phyloP scores from a whole-genome alignment of 228 moss, liverwort and hornwort genomes.

The Sphagnum fallax region DNA sequence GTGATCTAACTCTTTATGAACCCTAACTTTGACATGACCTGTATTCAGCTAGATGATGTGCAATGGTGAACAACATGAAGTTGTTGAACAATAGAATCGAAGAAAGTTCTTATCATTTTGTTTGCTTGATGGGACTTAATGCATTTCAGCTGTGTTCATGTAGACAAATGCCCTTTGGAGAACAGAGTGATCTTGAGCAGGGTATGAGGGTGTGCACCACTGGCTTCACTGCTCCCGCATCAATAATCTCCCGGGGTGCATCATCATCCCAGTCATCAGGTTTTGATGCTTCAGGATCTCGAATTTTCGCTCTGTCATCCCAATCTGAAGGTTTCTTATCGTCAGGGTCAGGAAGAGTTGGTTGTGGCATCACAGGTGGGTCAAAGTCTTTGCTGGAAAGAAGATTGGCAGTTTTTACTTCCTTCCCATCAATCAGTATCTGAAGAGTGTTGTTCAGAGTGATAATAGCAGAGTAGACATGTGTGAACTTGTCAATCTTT shows the following conservation, averaged over 20 bases:
- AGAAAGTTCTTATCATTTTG: too few relatives aligned
- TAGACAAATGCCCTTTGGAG: too few relatives aligned
- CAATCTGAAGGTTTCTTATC: slow-evolving; percentile 23
- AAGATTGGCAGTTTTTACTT: slow-evolving; percentile 20
- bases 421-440: slow-evolving; percentile 26
- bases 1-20: too few relatives aligned
- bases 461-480: slow-evolving; percentile 33
- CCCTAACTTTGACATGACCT: too few relatives aligned
- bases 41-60: too few relatives aligned
- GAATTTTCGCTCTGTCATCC: slow-evolving; percentile 28
- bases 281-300: slow-evolving; percentile 18
- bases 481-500: slow-evolving; percentile 21
- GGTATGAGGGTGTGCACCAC: slow-evolving; percentile 5
- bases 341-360: slow-evolving; percentile 1
- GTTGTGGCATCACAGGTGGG: slow-evolving; percentile 20
- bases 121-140: too few relatives aligned
- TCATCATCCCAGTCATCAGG: slow-evolving; percentile 37
- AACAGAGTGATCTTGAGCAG: too few relatives aligned
- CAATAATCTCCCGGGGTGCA: slow-evolving; percentile 25
- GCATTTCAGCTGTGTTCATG: too few relatives aligned
- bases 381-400: slow-evolving; percentile 15
- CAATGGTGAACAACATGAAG: too few relatives aligned
- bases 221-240: slow-evolving; percentile 15
- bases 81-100: too few relatives aligned
- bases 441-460: slow-evolving; percentile 10